These are phyloP conservation scores for Thraustochytrium striatum DNA, from an alignment of 352 stramenopile genomes.

Conservation along the genomic window DNA sequence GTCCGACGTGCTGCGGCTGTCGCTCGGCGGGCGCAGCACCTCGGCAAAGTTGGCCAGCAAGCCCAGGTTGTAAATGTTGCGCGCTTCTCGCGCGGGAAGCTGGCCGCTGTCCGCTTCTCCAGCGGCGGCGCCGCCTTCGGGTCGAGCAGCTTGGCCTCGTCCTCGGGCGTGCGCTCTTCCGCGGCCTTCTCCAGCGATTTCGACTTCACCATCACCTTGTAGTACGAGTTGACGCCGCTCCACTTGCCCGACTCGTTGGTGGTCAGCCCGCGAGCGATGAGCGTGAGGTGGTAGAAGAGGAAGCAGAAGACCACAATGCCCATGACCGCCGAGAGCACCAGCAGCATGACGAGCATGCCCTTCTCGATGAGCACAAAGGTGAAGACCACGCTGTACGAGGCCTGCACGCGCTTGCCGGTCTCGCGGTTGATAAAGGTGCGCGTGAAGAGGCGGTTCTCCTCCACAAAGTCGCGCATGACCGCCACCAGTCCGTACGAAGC, in stretches of 20 bases:
- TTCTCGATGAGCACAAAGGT: constrained; percentile 40
- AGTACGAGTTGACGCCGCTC: constrained; percentile 3
- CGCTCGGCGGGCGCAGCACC: constrained; percentile 35
- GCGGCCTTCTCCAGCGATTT: not conserved
- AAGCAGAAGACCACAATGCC: constrained; percentile 50
- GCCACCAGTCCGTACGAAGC: not conserved
- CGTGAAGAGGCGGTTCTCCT: not conserved
- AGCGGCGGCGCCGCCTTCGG: constrained; percentile 13
- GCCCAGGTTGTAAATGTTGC: constrained; percentile 43
- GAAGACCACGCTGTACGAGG: constrained; percentile 34
- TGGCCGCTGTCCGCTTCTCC: not conserved
- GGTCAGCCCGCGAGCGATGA: constrained; percentile 46
- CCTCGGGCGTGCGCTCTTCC: not conserved
- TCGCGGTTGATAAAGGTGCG: constrained; percentile 46
- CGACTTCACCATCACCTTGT: not conserved
- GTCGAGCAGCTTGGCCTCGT: constrained; percentile 16
- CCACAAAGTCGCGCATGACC: constrained; percentile 37
- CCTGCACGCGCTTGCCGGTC: not conserved
- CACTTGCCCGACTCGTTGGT: constrained; percentile 54
- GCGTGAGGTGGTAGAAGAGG: constrained; percentile 49
- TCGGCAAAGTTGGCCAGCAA: constrained; percentile 25
- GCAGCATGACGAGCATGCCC: constrained; percentile 46
- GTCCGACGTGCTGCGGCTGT: too few species aligned
- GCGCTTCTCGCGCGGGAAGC: not conserved
- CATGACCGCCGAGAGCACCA: constrained; percentile 52